Base-by-base conservation (phyloP, 2,329 filamentous ascomycete species). In the Talaromyces sp. region DNA sequence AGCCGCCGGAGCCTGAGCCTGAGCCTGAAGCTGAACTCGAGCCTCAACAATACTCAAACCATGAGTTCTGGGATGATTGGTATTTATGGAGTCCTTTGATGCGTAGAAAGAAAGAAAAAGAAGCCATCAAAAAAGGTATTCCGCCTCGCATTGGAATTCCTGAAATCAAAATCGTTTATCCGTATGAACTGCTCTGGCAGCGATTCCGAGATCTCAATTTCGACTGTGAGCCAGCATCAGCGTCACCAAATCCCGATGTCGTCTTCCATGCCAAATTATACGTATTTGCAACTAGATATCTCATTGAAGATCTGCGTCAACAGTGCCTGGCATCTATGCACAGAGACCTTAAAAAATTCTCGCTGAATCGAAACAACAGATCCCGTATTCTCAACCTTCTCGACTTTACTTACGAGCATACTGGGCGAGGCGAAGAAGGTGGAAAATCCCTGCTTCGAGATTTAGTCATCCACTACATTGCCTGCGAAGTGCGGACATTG, bases 91-190 rank as follows among this genome's bases (percentile, higher is more conserved):
- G 32, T 7, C 46, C 61, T 43, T 27, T 50, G 12, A 65, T 63
- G 29, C 57, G 57, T 27, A 68, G 66, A 53, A 58, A 46, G 32
- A 58, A 69, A 65, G 79, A 81, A 29, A 79, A 79, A 63, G 78
- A 81, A 50, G 71, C 61, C 46, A 60, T 62, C 27, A 65, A 65
- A 26, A 65, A 64, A 46, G 61, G 58, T 5, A 64, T 61, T 7
- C 63, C 60, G 21, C 60, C 64, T 35, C 68, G 70, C 21, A 65
- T 54, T 11, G 26, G 50, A 21, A 19, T 41, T 27, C 52, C 70
- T 41, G 74, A 82, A 12, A 5, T 26, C n/a, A 11, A 14, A 3
- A 52, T 52, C 21, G 27, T 35, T 54, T n/a, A 54, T 32, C 51
- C 12, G 9, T 54, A n/a, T 35, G 29, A 54, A 3, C 12, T 14